These are phyloP conservation scores for Gonium pectorale DNA, from an alignment of 139 green algal genomes.

Conservation along the genomic window DNA sequence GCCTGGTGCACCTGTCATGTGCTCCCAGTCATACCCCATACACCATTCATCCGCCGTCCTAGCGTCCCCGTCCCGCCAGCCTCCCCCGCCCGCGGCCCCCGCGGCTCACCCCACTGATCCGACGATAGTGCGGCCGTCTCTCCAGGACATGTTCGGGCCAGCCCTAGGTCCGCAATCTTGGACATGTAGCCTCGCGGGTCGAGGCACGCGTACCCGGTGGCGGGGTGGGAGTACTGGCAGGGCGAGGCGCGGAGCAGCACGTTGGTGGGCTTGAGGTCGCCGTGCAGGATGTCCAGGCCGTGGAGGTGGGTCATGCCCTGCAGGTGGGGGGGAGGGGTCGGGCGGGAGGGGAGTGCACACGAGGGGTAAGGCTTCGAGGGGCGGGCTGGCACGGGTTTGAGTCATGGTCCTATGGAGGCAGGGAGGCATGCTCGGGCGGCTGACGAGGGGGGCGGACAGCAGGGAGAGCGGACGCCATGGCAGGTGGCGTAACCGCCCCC, in stretches of 20 bases:
- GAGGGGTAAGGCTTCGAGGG: too few species aligned
- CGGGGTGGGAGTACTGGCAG: background rate
- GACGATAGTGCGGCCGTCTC: slow-evolving; percentile 24
- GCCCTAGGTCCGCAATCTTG: slow-evolving; percentile 42
- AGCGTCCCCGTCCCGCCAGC: too few species aligned
- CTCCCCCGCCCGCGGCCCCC: too few species aligned
- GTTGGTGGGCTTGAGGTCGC: slow-evolving; percentile 46
- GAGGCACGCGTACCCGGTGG: background rate
- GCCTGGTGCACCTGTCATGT: too few species aligned
- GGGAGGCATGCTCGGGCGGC: too few species aligned
- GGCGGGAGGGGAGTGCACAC: background rate
- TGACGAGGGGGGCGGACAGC: too few species aligned
- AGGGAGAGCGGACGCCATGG: too few species aligned
- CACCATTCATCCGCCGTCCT: too few species aligned
- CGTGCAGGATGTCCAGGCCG: slow-evolving; percentile 31
- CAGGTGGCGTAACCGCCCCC: too few species aligned
- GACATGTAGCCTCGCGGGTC: slow-evolving; percentile 29
- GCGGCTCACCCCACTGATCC: slow-evolving; percentile 33
- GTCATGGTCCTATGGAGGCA: too few species aligned
- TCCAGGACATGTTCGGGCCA: background rate
- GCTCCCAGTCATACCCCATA: too few species aligned
- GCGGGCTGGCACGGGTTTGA: too few species aligned
- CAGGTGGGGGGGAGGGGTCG: background rate
- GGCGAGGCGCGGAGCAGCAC: slow-evolving; percentile 34
- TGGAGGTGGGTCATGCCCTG: slow-evolving; percentile 42